Percentiles rank a stretch among this genome's conserved stretches.
phyloP scores from a whole-genome alignment of 331 rosid species.

The Pyrus hybrid region DNA sequence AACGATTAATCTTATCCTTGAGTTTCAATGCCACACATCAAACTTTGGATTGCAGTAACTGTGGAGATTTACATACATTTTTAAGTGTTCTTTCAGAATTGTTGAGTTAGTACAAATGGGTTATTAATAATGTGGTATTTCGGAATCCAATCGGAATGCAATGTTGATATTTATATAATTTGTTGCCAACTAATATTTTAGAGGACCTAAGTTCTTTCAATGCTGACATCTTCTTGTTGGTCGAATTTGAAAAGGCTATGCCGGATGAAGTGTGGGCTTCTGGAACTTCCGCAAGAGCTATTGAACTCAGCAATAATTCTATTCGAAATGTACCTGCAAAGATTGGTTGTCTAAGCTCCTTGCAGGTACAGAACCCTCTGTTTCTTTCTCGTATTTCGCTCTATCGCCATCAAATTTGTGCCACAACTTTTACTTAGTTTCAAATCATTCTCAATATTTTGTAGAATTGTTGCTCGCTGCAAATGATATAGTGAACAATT shows the following conservation, averaged over 20 bases:
- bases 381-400: slow-evolving; percentile 4
- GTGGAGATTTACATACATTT: neutral
- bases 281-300: slow-evolving; percentile 56
- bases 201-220: neutral
- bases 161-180: neutral
- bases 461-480: slow-evolving; percentile 53
- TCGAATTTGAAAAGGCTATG: slow-evolving; percentile 45
- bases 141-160: neutral
- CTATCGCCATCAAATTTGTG: neutral
- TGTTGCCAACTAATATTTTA: neutral
- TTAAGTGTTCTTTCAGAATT: neutral
- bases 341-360: slow-evolving; percentile 39
- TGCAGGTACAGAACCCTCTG: slow-evolving; percentile 38
- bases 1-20: too few species aligned
- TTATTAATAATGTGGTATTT: neutral
- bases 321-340: slow-evolving; percentile 44
- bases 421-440: neutral
- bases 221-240: neutral
- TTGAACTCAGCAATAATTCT: slow-evolving; percentile 55
- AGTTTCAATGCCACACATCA: too few species aligned
- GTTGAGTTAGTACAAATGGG: neutral
- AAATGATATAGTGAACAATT: slow-evolving; percentile 43
- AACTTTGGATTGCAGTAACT: neutral
- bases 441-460: slow-evolving; percentile 16
- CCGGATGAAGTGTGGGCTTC: slow-evolving; percentile 79